Evolutionary conservation across 768 basidiomycete genomes (phyloP), one percentile per base, ranked within the genome.

Genomic region (Dendrothele bispora): DNA sequence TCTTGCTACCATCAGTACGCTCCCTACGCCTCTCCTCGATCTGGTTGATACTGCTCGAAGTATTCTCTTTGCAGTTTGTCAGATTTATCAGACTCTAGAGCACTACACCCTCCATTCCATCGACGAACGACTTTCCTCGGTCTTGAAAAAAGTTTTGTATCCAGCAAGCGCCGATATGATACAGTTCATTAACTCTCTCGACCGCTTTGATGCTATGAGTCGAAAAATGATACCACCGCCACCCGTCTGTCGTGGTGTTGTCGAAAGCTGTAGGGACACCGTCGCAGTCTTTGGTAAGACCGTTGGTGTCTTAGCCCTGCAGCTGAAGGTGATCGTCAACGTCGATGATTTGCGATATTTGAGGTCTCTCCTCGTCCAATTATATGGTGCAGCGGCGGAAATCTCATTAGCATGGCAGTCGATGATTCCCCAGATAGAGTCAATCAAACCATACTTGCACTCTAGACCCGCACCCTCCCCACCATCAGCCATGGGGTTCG

Each of bases 301-400:
- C n/a, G 79, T 95, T 24, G 81, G 83, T 2, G 88, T 95, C 39
- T 72, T 98, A 32, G 70, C 80, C 29, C 67, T 91, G 20, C 94
- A 97, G 66, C 74, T 95, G 43, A 86, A 84, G 62, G 80, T 84
- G n/a, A 70, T 89, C 4, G 79, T 82, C 14, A 75, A 78, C 18
- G 73, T 78, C 30, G 88, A 91, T 49, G 92, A 97, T 65, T 78
- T 84, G n/a, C 82, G 95, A 15, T 95, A 90, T 65, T 82, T 91
- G 42, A 75, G 95, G 27, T 90, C 90, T 57, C 81, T 98, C 61
- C 67, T 95, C 26, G 67, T 97, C 47, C 86, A 91, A 65, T 74
- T 98, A 28, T 94, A 93, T 59, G 94, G 92, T 7, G 88, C 92
- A 12, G 83, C 86, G 57, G 89, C 87, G 5, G 97, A 99, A 65